Percentiles rank a stretch among this genome's conserved stretches.
These are phyloP conservation scores for Fusarium multiceps DNA, from an alignment of 2,329 filamentous ascomycete species.

Conservation along the genomic window DNA sequence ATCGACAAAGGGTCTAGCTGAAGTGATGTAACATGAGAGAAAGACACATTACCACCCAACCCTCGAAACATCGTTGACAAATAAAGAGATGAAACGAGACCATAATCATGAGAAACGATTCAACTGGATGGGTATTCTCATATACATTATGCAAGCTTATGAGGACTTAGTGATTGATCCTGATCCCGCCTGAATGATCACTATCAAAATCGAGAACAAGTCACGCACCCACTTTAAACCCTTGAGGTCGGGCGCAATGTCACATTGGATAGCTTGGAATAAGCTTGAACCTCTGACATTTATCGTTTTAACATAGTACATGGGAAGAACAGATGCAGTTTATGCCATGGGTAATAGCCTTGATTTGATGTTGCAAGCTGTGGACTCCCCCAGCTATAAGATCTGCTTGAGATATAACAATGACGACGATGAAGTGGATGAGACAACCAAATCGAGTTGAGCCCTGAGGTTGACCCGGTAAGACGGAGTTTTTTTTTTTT, in stretches of 20 bases:
- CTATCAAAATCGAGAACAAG: background rate
- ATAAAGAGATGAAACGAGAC: background rate
- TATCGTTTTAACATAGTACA: constrained; percentile 19
- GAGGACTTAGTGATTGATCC: background rate
- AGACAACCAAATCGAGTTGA: constrained; percentile 14
- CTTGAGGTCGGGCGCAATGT: constrained; percentile 10
- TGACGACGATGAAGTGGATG: constrained; percentile 33
- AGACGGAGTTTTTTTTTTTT: constrained; percentile 19
- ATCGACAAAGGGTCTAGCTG: constrained; percentile 29
- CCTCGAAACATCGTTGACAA: background rate
- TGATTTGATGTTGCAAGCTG: constrained; percentile 6
- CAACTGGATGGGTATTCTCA: constrained; percentile 10
- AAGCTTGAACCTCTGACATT: constrained; percentile 22
- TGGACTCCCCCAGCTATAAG: constrained; percentile 24
- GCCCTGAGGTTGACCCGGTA: constrained; percentile 3
- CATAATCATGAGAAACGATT: background rate
- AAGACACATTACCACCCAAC: constrained; percentile 15
- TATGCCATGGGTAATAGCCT: constrained; percentile 2
- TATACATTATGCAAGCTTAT: background rate
- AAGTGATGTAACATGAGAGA: constrained; percentile 32
- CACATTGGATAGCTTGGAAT: background rate
- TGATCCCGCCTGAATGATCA: background rate
- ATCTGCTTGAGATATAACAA: constrained; percentile 25
- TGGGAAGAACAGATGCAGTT: background rate
- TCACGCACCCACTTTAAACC: constrained; percentile 15